These are phyloP conservation scores for Cunninghamia lanceolata DNA, from an alignment of 75 land plant genomes.

Conservation along the genomic window DNA sequence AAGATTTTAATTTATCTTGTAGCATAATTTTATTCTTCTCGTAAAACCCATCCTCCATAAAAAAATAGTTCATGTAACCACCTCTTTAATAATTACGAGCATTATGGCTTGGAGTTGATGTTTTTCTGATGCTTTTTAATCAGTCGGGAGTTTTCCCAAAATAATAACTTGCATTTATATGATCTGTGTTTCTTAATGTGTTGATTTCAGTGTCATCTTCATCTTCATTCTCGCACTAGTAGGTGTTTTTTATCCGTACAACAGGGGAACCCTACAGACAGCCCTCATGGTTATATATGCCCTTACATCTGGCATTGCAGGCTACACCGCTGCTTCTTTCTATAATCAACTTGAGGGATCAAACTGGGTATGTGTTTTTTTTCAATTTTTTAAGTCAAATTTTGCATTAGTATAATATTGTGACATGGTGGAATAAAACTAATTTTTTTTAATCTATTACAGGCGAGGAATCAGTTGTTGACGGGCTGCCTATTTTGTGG, in stretches of 20 bases:
- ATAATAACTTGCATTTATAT: neutral
- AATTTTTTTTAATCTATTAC: neutral
- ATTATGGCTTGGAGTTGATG: neutral
- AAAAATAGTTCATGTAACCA: too few relatives aligned
- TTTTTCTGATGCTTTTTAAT: too few relatives aligned
- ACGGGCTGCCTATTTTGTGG: constrained; percentile 62
- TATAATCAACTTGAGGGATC: constrained; percentile 46
- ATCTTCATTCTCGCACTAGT: constrained; percentile 51
- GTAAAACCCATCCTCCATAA: too few relatives aligned
- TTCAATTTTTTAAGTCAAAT: neutral
- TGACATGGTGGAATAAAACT: neutral
- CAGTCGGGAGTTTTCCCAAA: neutral
- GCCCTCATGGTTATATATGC: constrained; percentile 37
- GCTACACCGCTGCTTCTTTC: constrained; percentile 28
- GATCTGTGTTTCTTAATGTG: neutral
- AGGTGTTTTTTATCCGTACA: constrained; percentile 62
- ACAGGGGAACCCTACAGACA: constrained; percentile 51
- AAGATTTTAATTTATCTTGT: too few relatives aligned
- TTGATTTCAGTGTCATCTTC: constrained; percentile 22
- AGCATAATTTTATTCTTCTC: too few relatives aligned
- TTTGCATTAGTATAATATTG: neutral
- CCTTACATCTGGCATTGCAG: too few relatives aligned
- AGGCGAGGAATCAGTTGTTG: constrained; percentile 48
- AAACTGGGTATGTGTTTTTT: constrained; percentile 32
- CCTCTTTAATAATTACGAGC: too few relatives aligned